Evolutionary conservation across 108 stramenopile genomes (phyloP).

Genomic region (Nitzschia sp.): DNA sequence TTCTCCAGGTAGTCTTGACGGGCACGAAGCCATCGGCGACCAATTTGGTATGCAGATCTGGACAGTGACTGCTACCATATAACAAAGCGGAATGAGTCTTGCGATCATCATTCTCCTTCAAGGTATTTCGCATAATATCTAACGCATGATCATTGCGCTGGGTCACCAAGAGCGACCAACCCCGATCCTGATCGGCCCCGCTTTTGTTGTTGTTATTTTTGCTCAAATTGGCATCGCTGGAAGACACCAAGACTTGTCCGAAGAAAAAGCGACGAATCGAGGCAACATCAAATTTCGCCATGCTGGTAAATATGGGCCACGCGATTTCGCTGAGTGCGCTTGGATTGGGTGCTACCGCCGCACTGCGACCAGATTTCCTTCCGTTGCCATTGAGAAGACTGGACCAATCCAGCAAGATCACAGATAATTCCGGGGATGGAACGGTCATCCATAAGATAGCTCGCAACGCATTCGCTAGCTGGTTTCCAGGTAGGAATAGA

Average conservation of each 20-base stretch:
- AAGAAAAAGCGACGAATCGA: slow-evolving; percentile 58
- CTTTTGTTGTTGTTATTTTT: slow-evolving; percentile 5
- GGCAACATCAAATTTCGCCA: slow-evolving; percentile 20
- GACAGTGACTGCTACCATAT: slow-evolving; percentile 79
- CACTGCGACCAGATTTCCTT: not conserved
- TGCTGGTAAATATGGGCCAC: slow-evolving; percentile 19
- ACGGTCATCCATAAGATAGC: slow-evolving; percentile 57
- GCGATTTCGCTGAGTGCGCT: slow-evolving; percentile 22
- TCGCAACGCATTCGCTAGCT: slow-evolving; percentile 52
- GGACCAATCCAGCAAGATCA: slow-evolving; percentile 77
- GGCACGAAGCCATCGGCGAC: slow-evolving; percentile 48
- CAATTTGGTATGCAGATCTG: slow-evolving; percentile 60
- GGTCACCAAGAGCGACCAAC: slow-evolving; percentile 48
- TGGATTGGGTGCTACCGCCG: slow-evolving; percentile 2
- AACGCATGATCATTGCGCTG: slow-evolving; percentile 72
- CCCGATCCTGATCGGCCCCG: slow-evolving; percentile 10
- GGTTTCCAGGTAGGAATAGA: slow-evolving; percentile 67
- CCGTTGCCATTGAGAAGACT: slow-evolving; percentile 32
- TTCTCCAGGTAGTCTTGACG: slow-evolving; percentile 61
- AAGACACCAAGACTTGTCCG: slow-evolving; percentile 59
- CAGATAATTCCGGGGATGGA: slow-evolving; percentile 76
- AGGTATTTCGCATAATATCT: slow-evolving; percentile 40
- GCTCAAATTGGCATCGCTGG: too few relatives aligned
- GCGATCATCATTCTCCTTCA: slow-evolving; percentile 4
- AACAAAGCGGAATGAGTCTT: slow-evolving; percentile 41